phyloP scores from a whole-genome alignment of 2,329 filamentous ascomycete species.

The Colletotrichum sp. region DNA sequence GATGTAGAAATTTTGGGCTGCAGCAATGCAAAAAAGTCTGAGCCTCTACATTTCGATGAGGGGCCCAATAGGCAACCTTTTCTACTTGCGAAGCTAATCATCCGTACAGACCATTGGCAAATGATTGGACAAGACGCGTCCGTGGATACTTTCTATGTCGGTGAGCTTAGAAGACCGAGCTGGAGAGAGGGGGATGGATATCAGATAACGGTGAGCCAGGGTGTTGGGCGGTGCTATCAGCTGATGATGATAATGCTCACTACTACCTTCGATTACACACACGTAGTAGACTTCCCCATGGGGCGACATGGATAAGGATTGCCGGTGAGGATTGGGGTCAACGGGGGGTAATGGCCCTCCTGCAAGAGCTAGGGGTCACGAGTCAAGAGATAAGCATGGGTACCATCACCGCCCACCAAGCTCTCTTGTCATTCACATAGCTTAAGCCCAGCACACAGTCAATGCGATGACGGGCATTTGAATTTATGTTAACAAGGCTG shows the following conservation, averaged over 20 bases:
- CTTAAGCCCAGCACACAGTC: not conserved
- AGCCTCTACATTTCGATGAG: not conserved
- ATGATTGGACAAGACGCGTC: not conserved
- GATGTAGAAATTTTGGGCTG: not conserved
- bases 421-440: not conserved
- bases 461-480: not conserved
- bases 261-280: not conserved
- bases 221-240: not conserved
- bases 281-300: not conserved
- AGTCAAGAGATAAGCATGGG: not conserved
- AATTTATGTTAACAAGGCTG: not conserved
- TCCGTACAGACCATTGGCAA: not conserved
- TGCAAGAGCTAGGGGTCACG: not conserved
- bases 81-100: not conserved
- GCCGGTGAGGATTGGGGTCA: not conserved
- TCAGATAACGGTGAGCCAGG: not conserved
- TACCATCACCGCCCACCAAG: not conserved
- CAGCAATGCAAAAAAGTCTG: not conserved
- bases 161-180: not conserved
- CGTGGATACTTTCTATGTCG: not conserved
- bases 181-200: not conserved
- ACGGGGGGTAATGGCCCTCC: not conserved
- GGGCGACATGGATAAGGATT: not conserved
- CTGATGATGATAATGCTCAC: not conserved
- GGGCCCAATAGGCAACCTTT: not conserved